These are phyloP conservation scores for Aspergillus uvarum DNA, from an alignment of 2,329 filamentous ascomycete species.

Conservation along the genomic window DNA sequence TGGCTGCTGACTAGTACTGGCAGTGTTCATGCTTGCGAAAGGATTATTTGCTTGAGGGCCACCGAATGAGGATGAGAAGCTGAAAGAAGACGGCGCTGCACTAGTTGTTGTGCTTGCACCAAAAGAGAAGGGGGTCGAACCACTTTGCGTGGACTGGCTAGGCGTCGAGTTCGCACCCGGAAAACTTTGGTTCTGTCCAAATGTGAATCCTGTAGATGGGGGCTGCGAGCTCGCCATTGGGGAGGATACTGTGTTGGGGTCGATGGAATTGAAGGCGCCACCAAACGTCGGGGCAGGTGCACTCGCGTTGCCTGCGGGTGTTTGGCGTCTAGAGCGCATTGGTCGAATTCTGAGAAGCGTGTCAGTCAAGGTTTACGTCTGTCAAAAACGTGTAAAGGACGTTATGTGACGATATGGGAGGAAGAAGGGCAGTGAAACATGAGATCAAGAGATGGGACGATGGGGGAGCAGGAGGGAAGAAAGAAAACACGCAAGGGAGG, in stretches of 20 bases:
- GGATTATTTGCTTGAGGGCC: slow-evolving; percentile 33
- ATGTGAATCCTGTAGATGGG: slow-evolving; percentile 33
- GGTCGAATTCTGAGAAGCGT: slow-evolving; percentile 22
- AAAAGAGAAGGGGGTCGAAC: slow-evolving; percentile 31
- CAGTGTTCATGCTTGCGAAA: slow-evolving; percentile 33
- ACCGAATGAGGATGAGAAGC: slow-evolving; percentile 29
- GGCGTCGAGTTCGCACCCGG: slow-evolving; percentile 27
- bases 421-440: neutral
- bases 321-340: slow-evolving; percentile 25
- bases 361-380: slow-evolving; percentile 10
- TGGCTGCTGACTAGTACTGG: slow-evolving; percentile 16
- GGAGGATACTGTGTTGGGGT: slow-evolving; percentile 31
- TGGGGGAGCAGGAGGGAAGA: neutral
- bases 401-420: neutral
- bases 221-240: slow-evolving; percentile 19
- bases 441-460: neutral
- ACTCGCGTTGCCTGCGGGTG: slow-evolving; percentile 16
- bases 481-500: neutral
- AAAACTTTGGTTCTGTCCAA: slow-evolving; percentile 41
- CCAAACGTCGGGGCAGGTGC: slow-evolving; percentile 22
- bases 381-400: slow-evolving; percentile 4
- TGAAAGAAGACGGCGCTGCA: slow-evolving; percentile 30
- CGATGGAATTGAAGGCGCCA: slow-evolving; percentile 31
- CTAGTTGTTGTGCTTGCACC: slow-evolving; percentile 27
- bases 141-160: slow-evolving; percentile 25